Conservation (phyloP, 768 basidiomycete genomes). For the Mycena pura region DNA sequence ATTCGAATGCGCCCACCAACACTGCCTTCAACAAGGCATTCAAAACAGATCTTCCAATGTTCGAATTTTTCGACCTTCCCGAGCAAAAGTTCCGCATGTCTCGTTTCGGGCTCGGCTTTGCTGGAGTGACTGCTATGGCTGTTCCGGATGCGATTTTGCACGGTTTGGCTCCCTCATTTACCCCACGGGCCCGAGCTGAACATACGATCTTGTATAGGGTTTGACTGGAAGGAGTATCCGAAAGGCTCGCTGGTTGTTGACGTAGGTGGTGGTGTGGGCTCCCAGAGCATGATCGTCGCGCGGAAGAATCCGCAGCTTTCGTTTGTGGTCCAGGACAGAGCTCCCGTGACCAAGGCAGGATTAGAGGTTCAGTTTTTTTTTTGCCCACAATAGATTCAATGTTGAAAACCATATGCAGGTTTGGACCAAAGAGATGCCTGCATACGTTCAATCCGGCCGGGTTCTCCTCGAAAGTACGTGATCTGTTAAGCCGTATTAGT, state of each 20-base stretch:
- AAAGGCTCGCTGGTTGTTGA: background rate
- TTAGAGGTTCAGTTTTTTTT: background rate
- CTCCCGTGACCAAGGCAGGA: background rate
- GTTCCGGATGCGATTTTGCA: conserved; percentile 19
- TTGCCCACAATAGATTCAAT: no score
- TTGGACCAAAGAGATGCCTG: background rate
- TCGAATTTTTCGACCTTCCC: conserved; percentile 31
- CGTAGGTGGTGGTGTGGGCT: conserved; percentile 12
- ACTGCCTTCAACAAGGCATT: conserved; percentile 29
- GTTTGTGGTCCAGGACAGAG: conserved; percentile 5
- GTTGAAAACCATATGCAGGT: no score
- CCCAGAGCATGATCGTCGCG: background rate
- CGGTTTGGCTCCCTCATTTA: background rate
- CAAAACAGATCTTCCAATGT: conserved; percentile 23
- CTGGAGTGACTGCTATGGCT: no score
- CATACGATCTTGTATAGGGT: no score
- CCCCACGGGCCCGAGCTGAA: no score
- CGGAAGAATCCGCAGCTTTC: background rate
- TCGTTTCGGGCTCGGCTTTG: no score
- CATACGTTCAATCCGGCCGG: no score
- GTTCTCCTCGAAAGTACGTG: no score
- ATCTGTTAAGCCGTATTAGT: background rate
- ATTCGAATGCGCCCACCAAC: no score
- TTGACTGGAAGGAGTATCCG: background rate
- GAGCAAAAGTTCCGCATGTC: conserved; percentile 25